Conservation (phyloP, 768 basidiomycete genomes). For the Mycena venus region DNA sequence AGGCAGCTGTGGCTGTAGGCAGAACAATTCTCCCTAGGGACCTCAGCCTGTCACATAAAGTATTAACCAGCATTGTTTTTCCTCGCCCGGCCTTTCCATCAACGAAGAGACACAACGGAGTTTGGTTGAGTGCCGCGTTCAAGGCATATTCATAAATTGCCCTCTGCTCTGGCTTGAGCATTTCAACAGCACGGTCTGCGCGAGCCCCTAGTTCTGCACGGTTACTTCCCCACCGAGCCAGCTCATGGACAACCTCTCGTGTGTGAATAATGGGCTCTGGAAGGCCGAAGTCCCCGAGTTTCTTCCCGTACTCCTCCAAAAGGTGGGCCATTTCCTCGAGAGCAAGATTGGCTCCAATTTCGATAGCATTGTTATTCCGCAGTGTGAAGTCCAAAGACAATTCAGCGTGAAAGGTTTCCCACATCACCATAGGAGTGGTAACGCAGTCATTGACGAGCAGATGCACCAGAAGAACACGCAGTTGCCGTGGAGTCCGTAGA, state of each 20-base stretch:
- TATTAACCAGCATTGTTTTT: background rate
- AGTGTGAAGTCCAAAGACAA: conserved; percentile 30
- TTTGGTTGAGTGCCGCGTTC: background rate
- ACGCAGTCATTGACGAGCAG: conserved; percentile 51
- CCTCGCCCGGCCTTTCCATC: background rate
- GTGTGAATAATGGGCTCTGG: no score
- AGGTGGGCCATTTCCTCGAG: background rate
- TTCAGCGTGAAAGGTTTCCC: background rate
- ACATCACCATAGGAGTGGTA: background rate
- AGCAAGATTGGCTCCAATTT: background rate
- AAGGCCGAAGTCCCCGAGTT: conserved; percentile 22
- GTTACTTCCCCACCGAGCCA: no score
- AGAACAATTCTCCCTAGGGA: background rate
- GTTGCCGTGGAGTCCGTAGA: conserved; percentile 49
- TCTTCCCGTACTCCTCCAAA: background rate
- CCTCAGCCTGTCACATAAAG: background rate
- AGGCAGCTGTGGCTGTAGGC: background rate
- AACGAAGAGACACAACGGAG: background rate
- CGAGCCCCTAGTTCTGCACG: background rate
- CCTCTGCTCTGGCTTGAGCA: background rate
- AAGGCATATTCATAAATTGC: background rate
- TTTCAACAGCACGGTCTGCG: background rate
- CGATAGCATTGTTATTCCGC: background rate
- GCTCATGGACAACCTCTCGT: no score
- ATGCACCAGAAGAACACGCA: conserved; percentile 55